Conservation (phyloP, 2,329 filamentous ascomycete genomes). For the Stachybotrys echinatus region DNA sequence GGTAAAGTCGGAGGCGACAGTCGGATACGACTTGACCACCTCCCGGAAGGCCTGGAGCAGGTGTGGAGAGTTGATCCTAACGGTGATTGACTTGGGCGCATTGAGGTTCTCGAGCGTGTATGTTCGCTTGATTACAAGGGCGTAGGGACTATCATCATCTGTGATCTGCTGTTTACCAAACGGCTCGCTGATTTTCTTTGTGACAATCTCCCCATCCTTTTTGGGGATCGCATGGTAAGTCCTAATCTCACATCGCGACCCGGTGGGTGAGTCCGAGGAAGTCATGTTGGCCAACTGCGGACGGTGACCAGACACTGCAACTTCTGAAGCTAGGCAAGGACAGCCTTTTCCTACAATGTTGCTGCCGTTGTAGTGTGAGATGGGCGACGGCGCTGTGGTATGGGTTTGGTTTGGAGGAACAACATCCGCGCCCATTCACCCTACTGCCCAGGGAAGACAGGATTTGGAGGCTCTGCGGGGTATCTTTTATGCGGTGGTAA, state of each 20-base stretch:
- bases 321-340: too few species aligned
- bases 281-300: neutral
- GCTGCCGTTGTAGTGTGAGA: too few species aligned
- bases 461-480: too few species aligned
- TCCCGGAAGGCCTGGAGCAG: neutral
- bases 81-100: neutral
- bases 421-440: too few species aligned
- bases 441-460: too few species aligned
- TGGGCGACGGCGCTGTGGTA: too few species aligned
- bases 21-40: neutral
- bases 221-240: neutral
- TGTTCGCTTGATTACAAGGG: neutral
- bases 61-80: neutral
- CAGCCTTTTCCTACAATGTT: too few species aligned
- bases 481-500: too few species aligned
- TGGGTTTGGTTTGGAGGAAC: too few species aligned
- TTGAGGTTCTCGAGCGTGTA: neutral
- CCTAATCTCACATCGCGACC: neutral
- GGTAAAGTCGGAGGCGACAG: neutral
- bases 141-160: neutral
- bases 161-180: neutral
- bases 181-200: neutral
- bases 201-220: constrained; percentile 1
- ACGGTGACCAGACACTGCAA: too few species aligned
- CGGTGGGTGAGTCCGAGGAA: neutral